Base-by-base conservation (phyloP, 768 basidiomycete genomes). In the Candolleomyces aberdarensis region DNA sequence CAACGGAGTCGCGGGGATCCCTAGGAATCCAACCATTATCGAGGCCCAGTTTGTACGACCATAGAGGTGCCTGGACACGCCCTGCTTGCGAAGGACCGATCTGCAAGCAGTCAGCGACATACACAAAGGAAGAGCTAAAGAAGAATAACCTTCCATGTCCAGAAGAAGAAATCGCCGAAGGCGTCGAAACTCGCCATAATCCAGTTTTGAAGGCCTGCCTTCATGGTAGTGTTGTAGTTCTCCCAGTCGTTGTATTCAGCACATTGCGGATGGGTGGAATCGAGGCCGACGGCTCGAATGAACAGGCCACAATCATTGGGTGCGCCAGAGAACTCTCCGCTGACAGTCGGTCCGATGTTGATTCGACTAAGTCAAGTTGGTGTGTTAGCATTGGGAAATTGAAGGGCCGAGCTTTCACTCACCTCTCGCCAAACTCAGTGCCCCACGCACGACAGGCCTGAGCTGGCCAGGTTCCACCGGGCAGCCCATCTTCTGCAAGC, bases 251-350 rank as follows among this genome's bases (percentile, higher is more conserved):
- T 65, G 64, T 71, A 78, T 53, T 70, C 56, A 44, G 71, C 51
- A 65, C 78, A 76, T 56, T 75, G 48, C 5, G 69, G 72, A 52
- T 72, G 72, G 17, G 61, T 19, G 14, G 89, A 89, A 36, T 58
- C 63, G 13, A 69, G 67, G 10, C 72, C 72, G 1, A 59, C 62
- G 11, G 54, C 55, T 7, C 60, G 54, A 26, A 76, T 58, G 59
- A 70, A 74, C 14, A 75, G 64, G 9, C 70, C 89, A 66, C 91
- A 91, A 56, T 84, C 78, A 67, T 88, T 91, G 65, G 78, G 80
- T 10, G 85, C 87, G 2, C 79, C 79, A 56, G 88, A 84, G 72
- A 88, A 94, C 72, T 96, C 94, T 47, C 91, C 94, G 0, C 85
- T 85, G 26, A 88, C 69, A 14, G 85, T 85, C 44, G 94, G 73